phyloP scores from a whole-genome alignment of 768 basidiomycete genomes.

The Multifurca ochricompacta region DNA sequence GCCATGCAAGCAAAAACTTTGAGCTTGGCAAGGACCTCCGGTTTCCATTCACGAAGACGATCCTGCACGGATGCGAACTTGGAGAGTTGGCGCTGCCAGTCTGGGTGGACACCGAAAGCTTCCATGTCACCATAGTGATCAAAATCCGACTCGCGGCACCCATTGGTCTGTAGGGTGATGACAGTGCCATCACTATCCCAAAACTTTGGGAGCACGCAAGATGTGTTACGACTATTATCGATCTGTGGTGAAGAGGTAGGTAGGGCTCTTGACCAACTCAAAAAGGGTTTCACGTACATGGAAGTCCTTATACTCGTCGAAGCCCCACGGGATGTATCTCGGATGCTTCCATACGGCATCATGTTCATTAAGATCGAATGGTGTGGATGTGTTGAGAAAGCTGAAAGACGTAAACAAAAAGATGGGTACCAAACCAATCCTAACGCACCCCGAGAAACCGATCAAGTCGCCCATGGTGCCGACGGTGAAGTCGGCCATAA shows the following conservation, averaged over 20 bases:
- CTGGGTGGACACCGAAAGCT: constrained; percentile 92
- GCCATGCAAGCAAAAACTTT: constrained; percentile 76
- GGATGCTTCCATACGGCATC: constrained; percentile 67
- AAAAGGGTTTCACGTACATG: constrained; percentile 33
- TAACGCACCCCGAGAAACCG: constrained; percentile 72
- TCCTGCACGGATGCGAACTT: constrained; percentile 97
- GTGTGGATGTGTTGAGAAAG: constrained; percentile 69
- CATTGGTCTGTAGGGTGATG: constrained; percentile 48
- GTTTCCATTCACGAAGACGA: constrained; percentile 89
- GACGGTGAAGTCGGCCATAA: constrained; percentile 91
- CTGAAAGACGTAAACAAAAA: constrained; percentile 33
- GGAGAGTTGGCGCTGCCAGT: constrained; percentile 88
- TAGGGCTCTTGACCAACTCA: constrained; percentile 1
- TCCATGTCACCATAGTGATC: constrained; percentile 97
- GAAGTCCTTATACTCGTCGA: constrained; percentile 80
- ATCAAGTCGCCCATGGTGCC: constrained; percentile 87
- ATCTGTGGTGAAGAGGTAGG: constrained; percentile 36
- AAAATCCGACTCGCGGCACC: constrained; percentile 79
- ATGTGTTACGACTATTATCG: constrained; percentile 59
- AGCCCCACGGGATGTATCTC: constrained; percentile 75
- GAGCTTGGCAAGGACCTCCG: constrained; percentile 70
- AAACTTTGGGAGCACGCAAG: constrained; percentile 70
- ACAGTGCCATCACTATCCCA: constrained; percentile 71
- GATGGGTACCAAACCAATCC: background rate
- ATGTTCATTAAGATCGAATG: constrained; percentile 73